phyloP scores from a whole-genome alignment of 805 yeast species.

The Kodamaea laetipori region DNA sequence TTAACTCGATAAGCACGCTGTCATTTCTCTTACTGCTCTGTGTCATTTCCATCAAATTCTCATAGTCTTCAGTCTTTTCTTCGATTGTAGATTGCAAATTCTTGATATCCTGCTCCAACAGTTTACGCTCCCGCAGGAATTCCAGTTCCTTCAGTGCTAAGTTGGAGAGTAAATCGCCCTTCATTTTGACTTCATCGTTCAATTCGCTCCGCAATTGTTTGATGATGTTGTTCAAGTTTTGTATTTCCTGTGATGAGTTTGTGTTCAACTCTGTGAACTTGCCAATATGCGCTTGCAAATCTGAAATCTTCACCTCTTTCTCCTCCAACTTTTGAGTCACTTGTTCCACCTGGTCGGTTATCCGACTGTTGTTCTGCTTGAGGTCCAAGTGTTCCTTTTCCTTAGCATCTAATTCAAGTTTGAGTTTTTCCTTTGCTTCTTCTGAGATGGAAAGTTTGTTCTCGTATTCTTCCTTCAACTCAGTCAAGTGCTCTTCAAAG shows the following conservation, averaged over 20 bases:
- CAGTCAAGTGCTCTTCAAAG: not conserved
- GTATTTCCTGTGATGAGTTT: slow-evolving; percentile 15
- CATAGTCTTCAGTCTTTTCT: slow-evolving; percentile 44
- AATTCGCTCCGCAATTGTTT: slow-evolving; percentile 21
- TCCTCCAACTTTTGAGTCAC: slow-evolving; percentile 17
- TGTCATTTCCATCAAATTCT: slow-evolving; percentile 45
- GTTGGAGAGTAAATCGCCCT: slow-evolving; percentile 65
- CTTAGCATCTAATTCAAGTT: not conserved
- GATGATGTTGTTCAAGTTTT: slow-evolving; percentile 18
- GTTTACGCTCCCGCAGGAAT: slow-evolving; percentile 53
- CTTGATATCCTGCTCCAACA: slow-evolving; percentile 52
- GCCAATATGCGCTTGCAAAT: slow-evolving; percentile 17
- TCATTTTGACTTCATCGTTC: slow-evolving; percentile 39
- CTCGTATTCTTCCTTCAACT: not conserved
- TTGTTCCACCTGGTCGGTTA: slow-evolving; percentile 10
- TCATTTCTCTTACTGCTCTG: slow-evolving; percentile 27
- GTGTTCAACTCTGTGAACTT: slow-evolving; percentile 16
- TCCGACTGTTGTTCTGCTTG: slow-evolving; percentile 9
- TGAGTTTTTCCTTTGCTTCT: not conserved
- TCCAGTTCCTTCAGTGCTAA: slow-evolving; percentile 67
- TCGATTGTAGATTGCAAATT: slow-evolving; percentile 47
- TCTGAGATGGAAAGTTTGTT: not conserved
- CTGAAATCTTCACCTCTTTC: slow-evolving; percentile 17
- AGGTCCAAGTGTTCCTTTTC: slow-evolving; percentile 11
- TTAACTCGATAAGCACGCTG: slow-evolving; percentile 31